phyloP scores from a whole-genome alignment of 225 moss, liverwort and hornwort genomes.

The Bryoerythrophyllum caledonicum region DNA sequence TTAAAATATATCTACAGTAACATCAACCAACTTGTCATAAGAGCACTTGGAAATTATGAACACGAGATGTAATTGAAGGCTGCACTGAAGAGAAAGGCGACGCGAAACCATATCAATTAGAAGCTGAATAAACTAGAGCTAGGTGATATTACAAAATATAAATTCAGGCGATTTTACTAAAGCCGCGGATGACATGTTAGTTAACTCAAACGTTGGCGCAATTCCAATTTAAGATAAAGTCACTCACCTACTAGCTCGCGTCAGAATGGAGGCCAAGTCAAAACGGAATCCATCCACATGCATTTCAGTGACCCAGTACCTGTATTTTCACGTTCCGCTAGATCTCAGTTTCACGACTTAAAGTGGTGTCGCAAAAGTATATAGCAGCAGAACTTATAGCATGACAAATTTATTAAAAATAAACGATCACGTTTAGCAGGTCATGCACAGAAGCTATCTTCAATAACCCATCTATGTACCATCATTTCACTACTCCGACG shows the following conservation, averaged over 20 bases:
- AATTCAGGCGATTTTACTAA: not conserved
- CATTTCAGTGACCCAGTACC: conserved; percentile 85
- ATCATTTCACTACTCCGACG: not conserved
- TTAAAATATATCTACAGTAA: not conserved
- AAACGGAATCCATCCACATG: conserved; percentile 84
- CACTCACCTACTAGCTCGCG: conserved; percentile 72
- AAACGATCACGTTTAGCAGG: not conserved
- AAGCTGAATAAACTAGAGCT: not conserved
- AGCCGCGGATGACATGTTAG: not conserved
- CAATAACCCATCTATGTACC: not conserved
- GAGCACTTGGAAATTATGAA: not conserved
- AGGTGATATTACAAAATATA: not conserved
- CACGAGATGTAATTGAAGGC: not conserved
- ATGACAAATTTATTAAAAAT: not conserved
- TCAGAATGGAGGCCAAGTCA: conserved; percentile 79
- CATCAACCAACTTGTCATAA: not conserved
- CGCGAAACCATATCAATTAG: not conserved
- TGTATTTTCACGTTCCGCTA: conserved; percentile 20
- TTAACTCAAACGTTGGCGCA: not conserved
- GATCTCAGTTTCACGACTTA: not conserved
- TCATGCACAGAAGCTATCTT: conserved; percentile 10
- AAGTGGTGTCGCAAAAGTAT: conserved; percentile 3
- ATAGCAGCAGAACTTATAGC: conserved; percentile 3
- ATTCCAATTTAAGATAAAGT: not conserved
- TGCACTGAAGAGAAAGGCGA: not conserved